Evolutionary conservation across 305 asterid genomes (phyloP).

Genomic region (Lippia alba): DNA sequence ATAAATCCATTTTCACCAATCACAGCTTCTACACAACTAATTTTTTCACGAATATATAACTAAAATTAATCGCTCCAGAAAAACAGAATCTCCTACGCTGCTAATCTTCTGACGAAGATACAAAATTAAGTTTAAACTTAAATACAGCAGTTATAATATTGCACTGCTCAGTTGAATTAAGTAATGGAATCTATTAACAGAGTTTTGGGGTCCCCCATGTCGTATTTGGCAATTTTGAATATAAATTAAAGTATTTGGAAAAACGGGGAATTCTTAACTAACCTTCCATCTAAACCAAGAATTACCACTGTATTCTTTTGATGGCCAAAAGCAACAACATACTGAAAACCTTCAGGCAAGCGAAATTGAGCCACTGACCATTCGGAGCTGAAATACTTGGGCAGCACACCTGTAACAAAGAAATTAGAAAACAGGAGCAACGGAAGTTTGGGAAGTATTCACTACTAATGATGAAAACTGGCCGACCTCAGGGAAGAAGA

Average conservation of each 20-base stretch:
- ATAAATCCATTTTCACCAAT: no score
- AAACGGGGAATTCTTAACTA: slow-evolving; percentile 5
- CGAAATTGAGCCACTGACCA: slow-evolving; percentile 73
- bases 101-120: no score
- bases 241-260: no score
- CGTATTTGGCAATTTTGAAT: not conserved
- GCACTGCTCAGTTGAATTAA: not conserved
- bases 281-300: slow-evolving; percentile 69
- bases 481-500: not conserved
- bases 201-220: not conserved
- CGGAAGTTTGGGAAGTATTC: not conserved
- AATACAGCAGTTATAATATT: not conserved
- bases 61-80: no score
- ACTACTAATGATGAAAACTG: not conserved
- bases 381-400: slow-evolving; percentile 67
- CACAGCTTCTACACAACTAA: no score
- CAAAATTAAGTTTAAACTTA: not conserved
- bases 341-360: slow-evolving; percentile 54
- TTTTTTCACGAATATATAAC: no score
- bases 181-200: not conserved
- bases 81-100: no score
- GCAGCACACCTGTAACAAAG: slow-evolving; percentile 55
- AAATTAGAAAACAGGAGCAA: not conserved
- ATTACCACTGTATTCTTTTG: slow-evolving; percentile 61
- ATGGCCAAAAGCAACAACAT: slow-evolving; percentile 63